Conservation (phyloP, 2,329 filamentous ascomycete genomes). For the Escovopsis sp. region DNA sequence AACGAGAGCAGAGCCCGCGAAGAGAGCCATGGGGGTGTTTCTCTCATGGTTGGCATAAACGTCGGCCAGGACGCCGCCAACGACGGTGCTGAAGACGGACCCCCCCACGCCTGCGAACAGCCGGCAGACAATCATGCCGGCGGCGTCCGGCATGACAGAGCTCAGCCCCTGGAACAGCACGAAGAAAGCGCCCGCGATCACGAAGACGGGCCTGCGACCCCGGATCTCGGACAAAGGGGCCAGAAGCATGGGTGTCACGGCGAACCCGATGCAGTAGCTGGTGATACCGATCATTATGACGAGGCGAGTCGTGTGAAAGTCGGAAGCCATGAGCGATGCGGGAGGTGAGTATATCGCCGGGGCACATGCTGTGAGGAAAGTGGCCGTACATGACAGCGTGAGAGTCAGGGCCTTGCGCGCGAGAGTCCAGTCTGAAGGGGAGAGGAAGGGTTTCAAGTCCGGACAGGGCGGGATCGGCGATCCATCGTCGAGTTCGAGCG, state of each 20-base stretch:
- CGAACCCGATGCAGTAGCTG: conserved; percentile 69
- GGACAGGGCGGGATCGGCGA: conserved; percentile 40
- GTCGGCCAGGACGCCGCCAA: conserved; percentile 83
- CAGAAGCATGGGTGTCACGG: conserved; percentile 69
- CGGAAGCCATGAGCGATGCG: conserved; percentile 44
- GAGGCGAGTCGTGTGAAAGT: conserved; percentile 51
- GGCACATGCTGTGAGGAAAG: conserved; percentile 62
- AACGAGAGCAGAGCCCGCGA: conserved; percentile 62
- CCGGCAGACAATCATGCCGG: conserved; percentile 60
- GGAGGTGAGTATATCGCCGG: conserved; percentile 70
- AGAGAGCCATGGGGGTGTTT: conserved; percentile 82
- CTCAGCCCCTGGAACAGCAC: conserved; percentile 58
- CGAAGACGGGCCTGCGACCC: conserved; percentile 70
- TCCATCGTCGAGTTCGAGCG: conserved; percentile 5
- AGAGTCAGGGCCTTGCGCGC: conserved; percentile 57
- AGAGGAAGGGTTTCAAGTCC: conserved; percentile 49
- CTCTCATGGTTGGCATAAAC: conserved; percentile 65
- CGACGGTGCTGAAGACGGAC: conserved; percentile 72
- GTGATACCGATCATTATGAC: conserved; percentile 65
- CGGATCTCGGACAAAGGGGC: conserved; percentile 83
- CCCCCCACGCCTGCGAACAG: conserved; percentile 67
- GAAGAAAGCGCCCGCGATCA: conserved; percentile 57
- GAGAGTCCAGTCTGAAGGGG: conserved; percentile 60
- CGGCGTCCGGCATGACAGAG: conserved; percentile 52
- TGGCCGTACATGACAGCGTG: conserved; percentile 60